Evolutionary conservation across 2,329 filamentous ascomycete species (phyloP).

Genomic region (Penicillium concentricum): DNA sequence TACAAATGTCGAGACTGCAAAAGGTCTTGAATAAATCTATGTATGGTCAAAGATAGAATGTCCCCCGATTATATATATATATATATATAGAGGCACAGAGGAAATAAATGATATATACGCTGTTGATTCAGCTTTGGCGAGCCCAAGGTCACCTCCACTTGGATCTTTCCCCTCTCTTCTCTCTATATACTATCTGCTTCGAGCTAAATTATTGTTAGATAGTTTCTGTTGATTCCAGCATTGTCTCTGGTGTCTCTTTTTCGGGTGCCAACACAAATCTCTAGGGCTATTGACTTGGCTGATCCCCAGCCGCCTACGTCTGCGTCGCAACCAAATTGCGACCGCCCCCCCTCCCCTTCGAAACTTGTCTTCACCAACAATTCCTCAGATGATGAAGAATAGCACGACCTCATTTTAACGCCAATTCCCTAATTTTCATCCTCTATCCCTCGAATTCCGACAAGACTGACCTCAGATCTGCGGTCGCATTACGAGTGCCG

Average conservation of each 20-base stretch:
- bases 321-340: conserved; percentile 13
- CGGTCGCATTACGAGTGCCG: conserved; percentile 31
- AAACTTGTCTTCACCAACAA: conserved; percentile 12
- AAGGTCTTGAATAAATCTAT: neutral
- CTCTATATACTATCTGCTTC: neutral
- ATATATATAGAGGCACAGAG: neutral
- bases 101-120: neutral
- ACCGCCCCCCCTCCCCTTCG: conserved; percentile 17
- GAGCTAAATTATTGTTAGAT: neutral
- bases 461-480: conserved; percentile 11
- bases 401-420: conserved; percentile 18
- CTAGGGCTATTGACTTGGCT: conserved; percentile 6
- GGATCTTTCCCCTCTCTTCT: conserved; percentile 2
- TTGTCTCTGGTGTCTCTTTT: neutral
- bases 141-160: neutral
- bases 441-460: conserved; percentile 19
- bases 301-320: conserved; percentile 13
- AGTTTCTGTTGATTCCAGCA: neutral
- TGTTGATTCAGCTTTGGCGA: neutral
- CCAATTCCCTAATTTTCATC: conserved; percentile 20
- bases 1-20: neutral
- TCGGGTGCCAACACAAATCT: conserved; percentile 9
- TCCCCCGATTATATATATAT: too few species aligned
- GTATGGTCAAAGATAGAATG: neutral
- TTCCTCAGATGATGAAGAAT: conserved; percentile 27